A percentile compares a stretch with the other conserved stretches of the same genome.
phyloP scores from a whole-genome alignment of 1,284 basidiomycete species.

The Xanthoconium separans region DNA sequence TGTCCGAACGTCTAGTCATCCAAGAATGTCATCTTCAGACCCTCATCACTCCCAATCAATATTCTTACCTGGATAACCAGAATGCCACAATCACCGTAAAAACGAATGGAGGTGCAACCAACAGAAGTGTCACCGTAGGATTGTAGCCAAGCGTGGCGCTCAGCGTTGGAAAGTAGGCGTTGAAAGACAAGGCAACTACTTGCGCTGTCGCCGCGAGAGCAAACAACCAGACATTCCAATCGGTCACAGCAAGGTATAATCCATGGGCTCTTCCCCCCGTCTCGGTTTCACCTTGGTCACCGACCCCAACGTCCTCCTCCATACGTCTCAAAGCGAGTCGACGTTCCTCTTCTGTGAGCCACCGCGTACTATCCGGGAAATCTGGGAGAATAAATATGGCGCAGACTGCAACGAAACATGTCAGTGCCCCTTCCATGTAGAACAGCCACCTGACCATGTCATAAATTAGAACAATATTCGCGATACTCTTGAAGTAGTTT shows the following conservation, averaged over 20 bases:
- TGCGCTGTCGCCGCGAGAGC: slow-evolving; percentile 46
- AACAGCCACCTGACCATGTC: slow-evolving; percentile 62
- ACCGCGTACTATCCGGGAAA: slow-evolving; percentile 64
- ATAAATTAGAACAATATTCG: slow-evolving; percentile 7
- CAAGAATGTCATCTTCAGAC: slow-evolving; percentile 14
- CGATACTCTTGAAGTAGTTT: slow-evolving; percentile 23
- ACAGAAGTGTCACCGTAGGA: slow-evolving; percentile 61
- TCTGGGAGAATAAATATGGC: slow-evolving; percentile 76
- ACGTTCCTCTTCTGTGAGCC: slow-evolving; percentile 62
- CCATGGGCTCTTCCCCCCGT: slow-evolving; percentile 41
- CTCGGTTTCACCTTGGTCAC: slow-evolving; percentile 27
- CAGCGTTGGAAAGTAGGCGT: slow-evolving; percentile 75
- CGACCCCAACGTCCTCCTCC: slow-evolving; percentile 64
- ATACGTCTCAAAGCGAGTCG: slow-evolving; percentile 70
- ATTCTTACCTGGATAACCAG: slow-evolving; percentile 45
- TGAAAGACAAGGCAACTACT: slow-evolving; percentile 59
- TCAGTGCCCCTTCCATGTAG: slow-evolving; percentile 71
- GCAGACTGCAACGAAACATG: slow-evolving; percentile 58
- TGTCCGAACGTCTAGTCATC: slow-evolving; percentile 31
- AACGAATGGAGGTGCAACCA: slow-evolving; percentile 80
- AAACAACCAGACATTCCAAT: slow-evolving; percentile 64
- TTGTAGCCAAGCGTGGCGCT: slow-evolving; percentile 69
- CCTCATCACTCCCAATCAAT: background rate
- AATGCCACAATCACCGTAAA: slow-evolving; percentile 62
- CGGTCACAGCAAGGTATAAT: slow-evolving; percentile 58